These are phyloP conservation scores for Corymbia calophylla DNA, from an alignment of 441 rosid genomes.

Conservation along the genomic window DNA sequence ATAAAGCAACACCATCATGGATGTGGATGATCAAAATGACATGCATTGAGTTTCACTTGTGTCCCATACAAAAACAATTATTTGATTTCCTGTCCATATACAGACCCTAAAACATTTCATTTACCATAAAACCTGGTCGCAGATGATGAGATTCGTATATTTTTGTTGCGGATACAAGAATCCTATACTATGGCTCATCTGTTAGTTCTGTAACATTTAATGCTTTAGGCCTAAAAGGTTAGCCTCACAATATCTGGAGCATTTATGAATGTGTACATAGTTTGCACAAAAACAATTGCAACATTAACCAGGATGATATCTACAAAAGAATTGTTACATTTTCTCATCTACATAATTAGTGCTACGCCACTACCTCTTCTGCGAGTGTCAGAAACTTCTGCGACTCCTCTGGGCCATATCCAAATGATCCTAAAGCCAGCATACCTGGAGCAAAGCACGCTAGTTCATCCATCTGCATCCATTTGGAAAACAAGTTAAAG, in stretches of 20 bases:
- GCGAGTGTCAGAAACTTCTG: conserved; percentile 74
- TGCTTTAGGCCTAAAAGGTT: not conserved
- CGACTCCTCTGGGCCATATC: conserved; percentile 64
- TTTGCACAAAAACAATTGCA: not conserved
- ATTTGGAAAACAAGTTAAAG: conserved; percentile 1
- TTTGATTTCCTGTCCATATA: not conserved
- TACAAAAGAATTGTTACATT: not conserved
- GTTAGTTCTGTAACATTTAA: not conserved
- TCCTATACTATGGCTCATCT: not conserved
- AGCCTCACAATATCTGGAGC: not conserved
- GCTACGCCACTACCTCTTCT: conserved; percentile 58
- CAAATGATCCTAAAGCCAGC: conserved; percentile 94
- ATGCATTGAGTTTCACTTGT: not conserved
- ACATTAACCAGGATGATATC: not conserved
- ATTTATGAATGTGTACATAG: not conserved
- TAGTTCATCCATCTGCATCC: conserved; percentile 92
- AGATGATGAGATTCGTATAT: not conserved
- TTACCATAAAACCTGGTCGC: not conserved
- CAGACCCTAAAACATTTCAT: not conserved
- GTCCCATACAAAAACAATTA: not conserved
- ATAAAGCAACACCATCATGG: not conserved
- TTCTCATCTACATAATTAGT: not conserved
- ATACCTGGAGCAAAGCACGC: conserved; percentile 99
- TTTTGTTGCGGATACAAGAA: not conserved
- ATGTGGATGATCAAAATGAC: not conserved